A percentile compares a stretch with the other conserved stretches of the same genome.
These are phyloP conservation scores for Suillus americanus DNA, from an alignment of 768 basidiomycete genomes.

Conservation along the genomic window DNA sequence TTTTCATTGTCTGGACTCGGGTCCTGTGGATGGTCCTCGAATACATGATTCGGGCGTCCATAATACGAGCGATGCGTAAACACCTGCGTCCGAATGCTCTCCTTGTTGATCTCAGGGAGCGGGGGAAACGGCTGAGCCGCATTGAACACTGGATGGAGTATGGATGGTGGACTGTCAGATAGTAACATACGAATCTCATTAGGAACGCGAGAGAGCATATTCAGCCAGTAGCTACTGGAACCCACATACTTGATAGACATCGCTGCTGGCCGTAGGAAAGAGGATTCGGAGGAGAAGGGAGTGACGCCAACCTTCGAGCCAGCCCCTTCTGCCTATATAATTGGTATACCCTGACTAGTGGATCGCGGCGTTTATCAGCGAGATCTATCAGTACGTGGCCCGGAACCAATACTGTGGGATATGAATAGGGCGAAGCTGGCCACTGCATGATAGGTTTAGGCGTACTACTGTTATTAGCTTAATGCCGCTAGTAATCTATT, in stretches of 20 bases:
- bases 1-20: conserved; percentile 82
- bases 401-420: background rate
- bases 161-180: background rate
- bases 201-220: conserved; percentile 9
- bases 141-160: conserved; percentile 30
- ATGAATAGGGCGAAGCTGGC: background rate
- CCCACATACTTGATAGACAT: conserved; percentile 5
- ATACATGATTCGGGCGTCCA: conserved; percentile 70
- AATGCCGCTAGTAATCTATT: background rate
- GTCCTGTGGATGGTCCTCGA: conserved; percentile 72
- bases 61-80: conserved; percentile 77
- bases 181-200: conserved; percentile 7
- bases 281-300: background rate
- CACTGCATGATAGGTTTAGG: background rate
- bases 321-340: background rate
- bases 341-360: background rate
- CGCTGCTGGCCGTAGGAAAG: no score
- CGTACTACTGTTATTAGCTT: background rate
- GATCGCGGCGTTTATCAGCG: background rate
- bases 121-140: conserved; percentile 43
- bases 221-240: conserved; percentile 3
- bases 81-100: conserved; percentile 49
- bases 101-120: conserved; percentile 54
- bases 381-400: background rate
- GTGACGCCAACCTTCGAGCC: background rate